Percentiles rank a stretch among this genome's conserved stretches.
These are phyloP conservation scores for Smittium mucronatum DNA, from an alignment of 371 early-diverging fungal genomes.

Conservation along the genomic window DNA sequence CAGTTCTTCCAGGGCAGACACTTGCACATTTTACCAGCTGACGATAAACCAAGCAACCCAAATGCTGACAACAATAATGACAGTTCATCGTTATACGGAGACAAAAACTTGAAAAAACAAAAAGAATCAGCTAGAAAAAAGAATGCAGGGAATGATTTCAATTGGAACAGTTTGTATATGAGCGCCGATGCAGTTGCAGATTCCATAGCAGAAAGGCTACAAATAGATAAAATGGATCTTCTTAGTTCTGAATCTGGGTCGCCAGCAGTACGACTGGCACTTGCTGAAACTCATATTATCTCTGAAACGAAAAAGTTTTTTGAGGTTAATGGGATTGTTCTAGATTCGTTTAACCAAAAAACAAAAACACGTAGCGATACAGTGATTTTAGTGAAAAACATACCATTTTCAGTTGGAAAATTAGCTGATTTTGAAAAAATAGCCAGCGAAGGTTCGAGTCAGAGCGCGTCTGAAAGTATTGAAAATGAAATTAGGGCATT, in stretches of 20 bases:
- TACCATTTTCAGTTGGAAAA: slow-evolving; percentile 42
- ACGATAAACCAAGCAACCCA: slow-evolving; percentile 70
- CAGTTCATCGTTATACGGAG: slow-evolving; percentile 7
- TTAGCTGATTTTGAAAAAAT: not conserved
- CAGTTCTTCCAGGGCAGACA: slow-evolving; percentile 83
- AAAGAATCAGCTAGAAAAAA: slow-evolving; percentile 64
- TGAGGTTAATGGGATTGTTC: slow-evolving; percentile 67
- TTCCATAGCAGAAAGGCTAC: slow-evolving; percentile 80
- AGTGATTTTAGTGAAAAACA: slow-evolving; percentile 87
- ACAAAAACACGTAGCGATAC: slow-evolving; percentile 70
- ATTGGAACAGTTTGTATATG: slow-evolving; percentile 94
- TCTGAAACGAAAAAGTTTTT: slow-evolving; percentile 84
- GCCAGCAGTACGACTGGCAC: slow-evolving; percentile 82
- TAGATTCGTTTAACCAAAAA: slow-evolving; percentile 49
- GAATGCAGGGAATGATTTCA: slow-evolving; percentile 64
- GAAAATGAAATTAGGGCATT: slow-evolving; percentile 65
- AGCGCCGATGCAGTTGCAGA: slow-evolving; percentile 86
- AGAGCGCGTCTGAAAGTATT: slow-evolving; percentile 23
- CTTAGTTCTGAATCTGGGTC: slow-evolving; percentile 58
- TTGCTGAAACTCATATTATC: slow-evolving; percentile 92
- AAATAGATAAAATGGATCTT: slow-evolving; percentile 74
- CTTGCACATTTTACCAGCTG: slow-evolving; percentile 68
- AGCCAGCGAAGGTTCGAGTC: not conserved
- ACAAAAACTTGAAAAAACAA: slow-evolving; percentile 59
- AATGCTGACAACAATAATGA: slow-evolving; percentile 36